Percentiles rank a stretch among this genome's conserved stretches.
phyloP scores from a whole-genome alignment of 345 rosid species.

The Arabidopsis suecica region DNA sequence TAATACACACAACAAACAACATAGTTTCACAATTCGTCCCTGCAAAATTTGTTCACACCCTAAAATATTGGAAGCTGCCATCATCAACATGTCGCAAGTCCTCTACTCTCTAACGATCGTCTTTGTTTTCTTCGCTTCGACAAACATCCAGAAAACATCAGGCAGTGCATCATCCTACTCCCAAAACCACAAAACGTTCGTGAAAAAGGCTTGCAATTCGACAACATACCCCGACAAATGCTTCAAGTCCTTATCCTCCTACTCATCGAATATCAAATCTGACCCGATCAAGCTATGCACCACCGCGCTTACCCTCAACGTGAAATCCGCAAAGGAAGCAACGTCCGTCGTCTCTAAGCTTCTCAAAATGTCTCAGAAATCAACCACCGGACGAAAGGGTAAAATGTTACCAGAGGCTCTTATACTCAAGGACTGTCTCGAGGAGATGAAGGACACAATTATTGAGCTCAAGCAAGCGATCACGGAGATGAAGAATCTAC shows the following conservation, averaged over 20 bases:
- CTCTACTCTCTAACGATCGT: conserved; percentile 36
- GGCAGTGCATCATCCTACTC: conserved; percentile 42
- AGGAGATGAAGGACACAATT: conserved; percentile 51
- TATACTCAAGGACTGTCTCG: conserved; percentile 58
- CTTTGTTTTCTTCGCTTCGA: conserved; percentile 18
- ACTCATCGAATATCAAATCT: conserved; percentile 55
- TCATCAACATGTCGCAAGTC: conserved; percentile 29
- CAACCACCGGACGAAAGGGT: conserved; percentile 6
- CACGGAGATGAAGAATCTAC: conserved; percentile 44
- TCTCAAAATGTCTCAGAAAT: conserved; percentile 36
- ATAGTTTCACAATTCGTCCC: conserved; percentile 11
- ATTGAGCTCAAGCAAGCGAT: conserved; percentile 61
- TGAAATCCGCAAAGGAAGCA: conserved; percentile 48
- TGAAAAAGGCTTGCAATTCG: conserved; percentile 59
- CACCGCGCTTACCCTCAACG: conserved; percentile 54
- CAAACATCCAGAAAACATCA: conserved; percentile 19
- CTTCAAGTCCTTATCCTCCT: conserved; percentile 58
- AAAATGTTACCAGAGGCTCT: conserved; percentile 49
- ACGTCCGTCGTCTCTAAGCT: conserved; percentile 42
- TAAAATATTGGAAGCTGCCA: neutral
- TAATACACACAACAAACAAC: conserved; percentile 2
- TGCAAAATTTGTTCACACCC: conserved; percentile 16
- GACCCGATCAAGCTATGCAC: conserved; percentile 61
- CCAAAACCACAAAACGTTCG: conserved; percentile 52
- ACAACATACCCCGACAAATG: conserved; percentile 64